Conservation (phyloP, 176 grass and related monocot species). For the Carex cristatella region DNA sequence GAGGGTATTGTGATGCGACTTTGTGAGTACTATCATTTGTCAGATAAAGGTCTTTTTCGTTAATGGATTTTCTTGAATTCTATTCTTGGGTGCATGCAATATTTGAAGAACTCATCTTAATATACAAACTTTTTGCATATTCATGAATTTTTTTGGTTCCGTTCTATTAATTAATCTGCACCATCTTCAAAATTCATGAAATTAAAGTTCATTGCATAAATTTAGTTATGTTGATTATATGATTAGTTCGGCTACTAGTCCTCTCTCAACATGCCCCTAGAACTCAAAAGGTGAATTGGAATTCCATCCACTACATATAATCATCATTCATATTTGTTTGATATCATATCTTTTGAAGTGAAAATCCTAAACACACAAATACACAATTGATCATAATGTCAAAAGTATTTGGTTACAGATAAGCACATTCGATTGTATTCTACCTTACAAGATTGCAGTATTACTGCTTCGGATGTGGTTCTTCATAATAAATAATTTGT, state of each 20-base stretch:
- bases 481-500: neutral
- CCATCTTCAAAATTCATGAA: neutral
- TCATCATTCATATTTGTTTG: neutral
- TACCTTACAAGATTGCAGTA: neutral
- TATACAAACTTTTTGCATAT: neutral
- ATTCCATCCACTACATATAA: neutral
- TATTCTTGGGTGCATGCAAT: neutral
- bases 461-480: neutral
- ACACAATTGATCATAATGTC: constrained; percentile 22
- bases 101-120: neutral
- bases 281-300: neutral
- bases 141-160: neutral
- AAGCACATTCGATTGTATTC: neutral
- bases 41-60: neutral
- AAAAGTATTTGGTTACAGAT: neutral
- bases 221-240: neutral
- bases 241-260: neutral
- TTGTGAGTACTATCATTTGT: neutral
- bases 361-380: constrained; percentile 22
- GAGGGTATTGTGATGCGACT: neutral
- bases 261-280: neutral
- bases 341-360: neutral
- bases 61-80: neutral
- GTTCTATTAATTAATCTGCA: neutral
- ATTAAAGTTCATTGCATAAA: neutral